Conservation (phyloP, 208 protist genomes). For the Crithidia acanthocephali region DNA sequence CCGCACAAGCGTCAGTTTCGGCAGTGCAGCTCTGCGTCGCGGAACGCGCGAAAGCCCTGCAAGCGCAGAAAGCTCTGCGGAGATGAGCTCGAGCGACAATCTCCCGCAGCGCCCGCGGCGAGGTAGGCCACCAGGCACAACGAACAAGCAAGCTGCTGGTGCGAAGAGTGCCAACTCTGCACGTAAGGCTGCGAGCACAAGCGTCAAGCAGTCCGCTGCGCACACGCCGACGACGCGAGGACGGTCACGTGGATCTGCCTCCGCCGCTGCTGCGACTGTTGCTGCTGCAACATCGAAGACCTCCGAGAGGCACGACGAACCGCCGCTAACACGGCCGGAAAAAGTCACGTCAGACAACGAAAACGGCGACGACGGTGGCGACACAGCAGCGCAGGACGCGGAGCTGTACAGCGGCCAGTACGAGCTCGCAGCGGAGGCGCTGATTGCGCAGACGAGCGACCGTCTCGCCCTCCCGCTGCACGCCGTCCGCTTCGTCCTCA, state of each 20-base stretch:
- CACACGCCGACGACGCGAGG: neutral
- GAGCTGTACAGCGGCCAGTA: constrained; percentile 25
- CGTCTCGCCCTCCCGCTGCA: constrained; percentile 42
- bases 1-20: neutral
- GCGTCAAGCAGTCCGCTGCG: neutral
- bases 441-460: constrained; percentile 42
- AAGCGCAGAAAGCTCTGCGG: neutral
- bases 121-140: constrained; percentile 1
- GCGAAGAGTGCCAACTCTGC: neutral
- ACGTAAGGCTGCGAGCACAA: neutral
- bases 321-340: neutral
- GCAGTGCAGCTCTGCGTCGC: neutral
- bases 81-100: neutral
- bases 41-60: neutral
- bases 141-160: neutral
- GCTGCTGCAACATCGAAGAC: neutral
- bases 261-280: neutral
- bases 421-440: constrained; percentile 29
- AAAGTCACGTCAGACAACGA: constrained; percentile 1
- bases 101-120: constrained; percentile 1
- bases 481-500: constrained; percentile 58
- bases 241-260: neutral
- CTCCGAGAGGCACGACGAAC: neutral
- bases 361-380: constrained; percentile 3
- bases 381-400: constrained; percentile 13